These are phyloP conservation scores for Exsudoporus frostii DNA, from an alignment of 768 basidiomycete genomes.

Conservation along the genomic window DNA sequence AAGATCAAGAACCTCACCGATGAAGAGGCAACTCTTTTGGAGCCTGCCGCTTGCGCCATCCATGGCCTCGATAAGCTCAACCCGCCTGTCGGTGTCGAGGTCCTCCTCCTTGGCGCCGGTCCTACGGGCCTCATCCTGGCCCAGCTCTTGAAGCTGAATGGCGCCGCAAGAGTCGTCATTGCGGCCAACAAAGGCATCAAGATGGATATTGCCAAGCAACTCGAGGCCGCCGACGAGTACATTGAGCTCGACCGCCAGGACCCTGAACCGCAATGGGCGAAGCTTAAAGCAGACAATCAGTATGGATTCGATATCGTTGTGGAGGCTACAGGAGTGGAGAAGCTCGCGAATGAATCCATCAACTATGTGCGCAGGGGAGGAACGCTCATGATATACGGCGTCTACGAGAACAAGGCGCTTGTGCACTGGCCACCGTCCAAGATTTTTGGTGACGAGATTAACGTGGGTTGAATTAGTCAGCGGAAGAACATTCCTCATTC, in stretches of 20 bases:
- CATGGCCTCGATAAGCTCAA: slow-evolving; percentile 88
- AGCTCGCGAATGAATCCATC: slow-evolving; percentile 83
- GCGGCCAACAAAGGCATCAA: slow-evolving; percentile 91
- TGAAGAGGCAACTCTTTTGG: slow-evolving; percentile 83
- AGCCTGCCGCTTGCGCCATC: slow-evolving; percentile 88
- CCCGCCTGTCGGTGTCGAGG: slow-evolving; percentile 79
- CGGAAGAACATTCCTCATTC: background rate
- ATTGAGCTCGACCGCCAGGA: slow-evolving; percentile 77
- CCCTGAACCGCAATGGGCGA: slow-evolving; percentile 74
- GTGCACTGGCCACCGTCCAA: slow-evolving; percentile 87
- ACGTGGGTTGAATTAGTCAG: slow-evolving; percentile 29
- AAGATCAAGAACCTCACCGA: slow-evolving; percentile 85
- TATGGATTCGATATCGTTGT: slow-evolving; percentile 88
- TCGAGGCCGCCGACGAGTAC: slow-evolving; percentile 82
- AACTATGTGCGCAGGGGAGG: slow-evolving; percentile 86
- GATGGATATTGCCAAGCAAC: slow-evolving; percentile 78
- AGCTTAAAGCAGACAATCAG: slow-evolving; percentile 76
- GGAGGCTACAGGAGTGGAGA: slow-evolving; percentile 81
- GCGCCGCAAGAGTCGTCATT: slow-evolving; percentile 75
- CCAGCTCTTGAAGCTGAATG: slow-evolving; percentile 84
- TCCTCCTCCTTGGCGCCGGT: slow-evolving; percentile 84
- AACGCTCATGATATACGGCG: slow-evolving; percentile 86
- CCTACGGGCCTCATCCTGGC: slow-evolving; percentile 90
- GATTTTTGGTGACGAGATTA: slow-evolving; percentile 73
- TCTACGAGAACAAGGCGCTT: slow-evolving; percentile 81